Base-by-base conservation (phyloP, 2,329 filamentous ascomycete genomes). In the Exophiala aquamarina region DNA sequence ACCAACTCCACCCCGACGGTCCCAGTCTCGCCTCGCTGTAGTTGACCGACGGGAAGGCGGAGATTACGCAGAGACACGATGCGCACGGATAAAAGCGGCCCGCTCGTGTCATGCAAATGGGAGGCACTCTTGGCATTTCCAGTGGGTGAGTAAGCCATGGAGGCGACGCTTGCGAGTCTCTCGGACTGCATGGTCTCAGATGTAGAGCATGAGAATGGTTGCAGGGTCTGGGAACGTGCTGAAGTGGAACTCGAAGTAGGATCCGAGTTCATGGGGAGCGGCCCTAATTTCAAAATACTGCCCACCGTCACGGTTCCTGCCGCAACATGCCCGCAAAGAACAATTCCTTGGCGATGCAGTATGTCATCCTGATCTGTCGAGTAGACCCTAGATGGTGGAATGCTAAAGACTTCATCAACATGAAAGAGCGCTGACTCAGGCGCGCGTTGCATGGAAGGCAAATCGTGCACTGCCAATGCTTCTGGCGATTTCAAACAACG, bases 51-150 rank as follows among this genome's bases (percentile, higher is more conserved):
- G 0, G 92, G 89, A 3, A 96, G 74, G 4, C 92, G 82, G 7
- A 98, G 74, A 58, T 95, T 95, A 17, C 92, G 85, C 34, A 96
- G 84, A 59, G 91, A 97, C 35, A 88, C 84, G 43, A 97, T 82
- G 34, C 79, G 83, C 4, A 92, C 89, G 18, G 23, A 26, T 11
- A 26, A 11, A 26, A 26, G 23, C 23, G 23, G 23, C 11, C 23
- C 23, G 23, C 23, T 26, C 23, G 11, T 26, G 23, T 26, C 23
- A 6, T 6, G 11, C 23, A 11, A 26, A 11, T 26, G 23, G 11
- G 11, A 26, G 11, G 23, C 23, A 26, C 23, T 11, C 23, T 11
- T 26, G 23, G 23, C 6, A 11, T 26, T 26, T 6, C 23, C 23
- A 6, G 6, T 26, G 23, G 23, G 23, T 26, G 23, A 26, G 23